Conservation (phyloP, 148 eudicot genomes). For the Fallopia convolvulus region DNA sequence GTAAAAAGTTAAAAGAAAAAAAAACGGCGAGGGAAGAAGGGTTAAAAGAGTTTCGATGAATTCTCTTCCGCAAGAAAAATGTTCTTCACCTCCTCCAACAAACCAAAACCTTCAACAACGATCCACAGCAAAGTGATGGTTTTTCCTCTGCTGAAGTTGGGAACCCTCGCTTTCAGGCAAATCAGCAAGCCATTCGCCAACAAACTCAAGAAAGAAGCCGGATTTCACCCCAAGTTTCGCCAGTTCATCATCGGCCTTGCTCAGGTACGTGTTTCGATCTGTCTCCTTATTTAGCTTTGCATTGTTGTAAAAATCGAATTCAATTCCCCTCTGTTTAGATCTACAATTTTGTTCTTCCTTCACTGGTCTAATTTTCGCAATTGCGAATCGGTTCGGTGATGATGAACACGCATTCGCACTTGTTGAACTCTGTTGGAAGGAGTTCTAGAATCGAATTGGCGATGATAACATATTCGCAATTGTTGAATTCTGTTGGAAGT, state of each 20-base stretch:
- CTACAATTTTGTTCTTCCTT: not conserved
- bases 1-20: not conserved
- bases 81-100: not conserved
- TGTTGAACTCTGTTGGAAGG: not conserved
- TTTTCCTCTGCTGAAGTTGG: constrained; percentile 13
- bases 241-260: constrained; percentile 15
- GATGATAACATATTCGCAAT: not conserved
- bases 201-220: constrained; percentile 17
- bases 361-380: not conserved
- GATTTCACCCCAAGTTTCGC: constrained; percentile 18
- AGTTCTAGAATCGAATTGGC: not conserved
- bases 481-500: not conserved
- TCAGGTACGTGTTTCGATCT: not conserved
- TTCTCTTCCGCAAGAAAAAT: not conserved
- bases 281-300: not conserved
- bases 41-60: not conserved
- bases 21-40: not conserved
- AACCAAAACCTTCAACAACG: not conserved
- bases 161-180: constrained; percentile 13
- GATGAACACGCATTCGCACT: not conserved
- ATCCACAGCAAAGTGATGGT: constrained; percentile 7
- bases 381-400: not conserved
- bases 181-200: constrained; percentile 14
- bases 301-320: not conserved
- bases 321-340: not conserved